Evolutionary conservation across 805 yeast species (phyloP), one percentile per base, ranked within the genome.

Genomic region (Wickerhamiella qilinensis): DNA sequence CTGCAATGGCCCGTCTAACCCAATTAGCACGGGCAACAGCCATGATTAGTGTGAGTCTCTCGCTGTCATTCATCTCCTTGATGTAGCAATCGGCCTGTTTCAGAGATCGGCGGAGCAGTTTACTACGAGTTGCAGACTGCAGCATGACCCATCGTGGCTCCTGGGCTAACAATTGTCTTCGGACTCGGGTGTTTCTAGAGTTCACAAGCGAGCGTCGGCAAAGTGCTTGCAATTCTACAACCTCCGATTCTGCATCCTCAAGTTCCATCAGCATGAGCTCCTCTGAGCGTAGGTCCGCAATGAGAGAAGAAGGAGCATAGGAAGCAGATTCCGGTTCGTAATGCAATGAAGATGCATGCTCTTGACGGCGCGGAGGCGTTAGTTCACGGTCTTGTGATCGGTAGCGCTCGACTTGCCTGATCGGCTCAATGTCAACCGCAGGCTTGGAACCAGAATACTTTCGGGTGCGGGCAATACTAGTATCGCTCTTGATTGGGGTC

Each of bases 151-250:
- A n/a, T 6, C 16, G 31, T 9, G 27, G 27, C 11, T 24, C 27
- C 27, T 9, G 8, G 12, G 27, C 12, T 12, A 9, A 8, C 8
- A 24, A 12, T 24, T 8, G 8, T 8, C 27, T 8, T 12, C 27
- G 21, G n/a, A n/a, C n/a, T n/a, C n/a, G n/a, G n/a, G n/a, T n/a
- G n/a, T n/a, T n/a, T 19, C 30, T 36, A 28, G 38, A 20, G 14
- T 22, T 22, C 21, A 18, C 28, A 2, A 17, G 21, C 3, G 25
- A 19, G 11, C 42, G 35, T 7, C 46, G 38, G 38, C 45, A 38
- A 3, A 12, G n/a, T 7, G 91, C 71, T 54, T 85, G 94, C 15
- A 85, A 59, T 39, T 58, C 62, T 29, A 67, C 57, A 29, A 77
- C 67, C 7, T 50, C 54, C n/a, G 42, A 46, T 27, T 50, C 55